Percentiles rank a stretch among this genome's conserved stretches.
Conservation (phyloP, 148 eudicot genomes). For the Chenopodium berlandieri region DNA sequence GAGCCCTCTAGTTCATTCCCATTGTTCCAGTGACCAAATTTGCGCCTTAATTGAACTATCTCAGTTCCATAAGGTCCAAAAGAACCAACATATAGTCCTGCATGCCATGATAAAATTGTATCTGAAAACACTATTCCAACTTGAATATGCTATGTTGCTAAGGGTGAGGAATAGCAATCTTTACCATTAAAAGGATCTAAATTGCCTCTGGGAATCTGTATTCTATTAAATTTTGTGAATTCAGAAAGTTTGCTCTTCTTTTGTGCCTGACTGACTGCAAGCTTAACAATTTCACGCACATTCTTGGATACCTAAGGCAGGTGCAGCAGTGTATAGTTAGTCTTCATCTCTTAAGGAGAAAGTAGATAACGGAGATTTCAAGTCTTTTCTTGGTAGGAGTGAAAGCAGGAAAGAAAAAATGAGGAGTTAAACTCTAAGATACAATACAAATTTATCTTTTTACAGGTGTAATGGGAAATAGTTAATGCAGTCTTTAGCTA, state of each 20-base stretch:
- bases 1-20: slow-evolving; percentile 47
- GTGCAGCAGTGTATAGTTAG: slow-evolving; percentile 18
- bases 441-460: neutral
- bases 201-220: slow-evolving; percentile 60
- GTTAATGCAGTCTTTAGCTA: slow-evolving; percentile 19
- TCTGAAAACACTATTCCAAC: neutral
- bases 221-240: slow-evolving; percentile 68
- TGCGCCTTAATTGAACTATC: slow-evolving; percentile 88
- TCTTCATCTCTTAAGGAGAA: neutral
- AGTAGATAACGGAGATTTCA: slow-evolving; percentile 1
- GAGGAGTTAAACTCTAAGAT: neutral
- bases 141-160: slow-evolving; percentile 2
- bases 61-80: slow-evolving; percentile 96
- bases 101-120: slow-evolving; percentile 18
- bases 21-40: slow-evolving; percentile 84
- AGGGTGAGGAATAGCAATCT: slow-evolving; percentile 22
- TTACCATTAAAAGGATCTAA: slow-evolving; percentile 92
- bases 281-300: slow-evolving; percentile 82
- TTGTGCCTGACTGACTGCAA: slow-evolving; percentile 76
- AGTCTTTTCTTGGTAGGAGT: neutral
- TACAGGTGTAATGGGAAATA: neutral
- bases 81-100: slow-evolving; percentile 94
- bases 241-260: slow-evolving; percentile 69
- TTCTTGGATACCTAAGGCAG: slow-evolving; percentile 59
- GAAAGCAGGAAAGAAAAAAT: slow-evolving; percentile 3